phyloP scores from a whole-genome alignment of 2,329 filamentous ascomycete genomes.

The Dothideomycetes sp. region DNA sequence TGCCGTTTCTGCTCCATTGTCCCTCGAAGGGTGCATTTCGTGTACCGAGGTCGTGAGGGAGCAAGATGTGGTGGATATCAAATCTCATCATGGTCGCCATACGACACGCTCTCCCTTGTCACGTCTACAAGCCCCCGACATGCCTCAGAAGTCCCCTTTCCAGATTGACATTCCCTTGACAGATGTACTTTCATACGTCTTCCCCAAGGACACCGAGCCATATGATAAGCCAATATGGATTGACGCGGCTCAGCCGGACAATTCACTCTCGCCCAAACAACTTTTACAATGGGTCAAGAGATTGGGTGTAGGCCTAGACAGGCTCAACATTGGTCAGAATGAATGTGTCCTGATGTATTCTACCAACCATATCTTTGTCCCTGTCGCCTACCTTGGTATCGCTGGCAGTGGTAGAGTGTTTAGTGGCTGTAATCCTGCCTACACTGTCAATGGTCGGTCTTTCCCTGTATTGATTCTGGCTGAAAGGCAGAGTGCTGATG shows the following conservation, averaged over 20 bases:
- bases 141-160: constrained; percentile 37
- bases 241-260: constrained; percentile 35
- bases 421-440: constrained; percentile 45
- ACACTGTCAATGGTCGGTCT: constrained; percentile 34
- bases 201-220: constrained; percentile 20
- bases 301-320: constrained; percentile 38
- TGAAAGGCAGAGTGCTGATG: not conserved
- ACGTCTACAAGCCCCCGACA: too few relatives aligned
- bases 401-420: constrained; percentile 43
- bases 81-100: too few relatives aligned
- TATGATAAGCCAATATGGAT: constrained; percentile 43
- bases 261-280: constrained; percentile 37
- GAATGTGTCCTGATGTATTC: constrained; percentile 46
- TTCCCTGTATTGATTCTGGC: not conserved
- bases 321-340: constrained; percentile 32
- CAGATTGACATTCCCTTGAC: constrained; percentile 36
- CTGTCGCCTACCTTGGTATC: constrained; percentile 42
- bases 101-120: too few relatives aligned
- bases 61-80: too few relatives aligned
- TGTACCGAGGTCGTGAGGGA: too few relatives aligned
- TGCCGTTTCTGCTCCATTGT: too few relatives aligned
- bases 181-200: constrained; percentile 30
- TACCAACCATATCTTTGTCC: constrained; percentile 45
- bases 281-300: constrained; percentile 41
- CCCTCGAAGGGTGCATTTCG: too few relatives aligned